Evolutionary conservation across 306 rosid genomes (phyloP), one percentile per base, ranked within the genome.

Genomic region (Ceratonia siliqua): DNA sequence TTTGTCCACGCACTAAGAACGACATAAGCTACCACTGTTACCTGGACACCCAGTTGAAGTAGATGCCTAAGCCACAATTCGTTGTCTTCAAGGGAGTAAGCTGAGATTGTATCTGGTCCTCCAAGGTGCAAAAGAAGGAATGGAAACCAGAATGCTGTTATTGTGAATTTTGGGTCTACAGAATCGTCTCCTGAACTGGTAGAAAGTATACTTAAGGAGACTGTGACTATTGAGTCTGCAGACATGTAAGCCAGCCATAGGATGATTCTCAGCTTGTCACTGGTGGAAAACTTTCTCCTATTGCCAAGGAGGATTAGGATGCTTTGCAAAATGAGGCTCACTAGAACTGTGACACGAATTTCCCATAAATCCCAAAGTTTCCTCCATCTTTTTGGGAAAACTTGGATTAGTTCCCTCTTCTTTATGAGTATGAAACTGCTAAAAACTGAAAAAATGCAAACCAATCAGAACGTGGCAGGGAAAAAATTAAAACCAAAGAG

Each of bases 91-190:
- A 42, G n/a, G 24, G 72, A 42, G 49, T 66, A 66, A 0, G 56
- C 72, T n/a, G 72, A n/a, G 17, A 66, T 66, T 8, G 72, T 43
- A 1, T 66, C 24, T 5, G 41, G 39, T 12, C 72, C 72, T 2
- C 72, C 72, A 49, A 66, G 35, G 54, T 43, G 56, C 33, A 66
- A 11, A 1, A 66, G 12, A 42, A 66, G 55, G 3, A 43, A 66
- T 24, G 72, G 56, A 8, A 39, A 14, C 72, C 56, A 66, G 20
- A 43, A 43, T 22, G 39, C 21, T 12, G 3, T 27, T 7, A 66
- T 7, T 3, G 11, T 2, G 15, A 0, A 15, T 1, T 14, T 4
- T 12, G 20, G 1, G 5, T 42, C 14, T 22, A 6, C 27, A 8
- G 21, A 11, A 13, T 1, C 14, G 14, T 24, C 33, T 22, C 18